Evolutionary conservation across 495 filamentous ascomycete genomes (phyloP), one percentile per base, ranked within the genome.

Genomic region (Penicillium canescens): DNA sequence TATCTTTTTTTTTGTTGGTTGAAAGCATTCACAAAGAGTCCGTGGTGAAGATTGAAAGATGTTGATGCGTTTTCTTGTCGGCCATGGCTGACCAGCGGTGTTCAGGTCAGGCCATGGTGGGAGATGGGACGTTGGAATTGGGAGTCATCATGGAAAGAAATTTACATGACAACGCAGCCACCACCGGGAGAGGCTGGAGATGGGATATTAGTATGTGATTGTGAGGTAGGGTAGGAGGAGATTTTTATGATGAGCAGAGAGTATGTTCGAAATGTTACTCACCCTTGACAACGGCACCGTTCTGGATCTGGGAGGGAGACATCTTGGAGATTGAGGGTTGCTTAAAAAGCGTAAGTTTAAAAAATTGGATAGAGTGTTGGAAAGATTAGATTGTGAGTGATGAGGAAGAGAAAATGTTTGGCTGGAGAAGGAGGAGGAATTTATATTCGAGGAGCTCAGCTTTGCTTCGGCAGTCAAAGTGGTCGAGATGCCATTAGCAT

Each of bases 111-210:
- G 55, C 16, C 46, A 42, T 44, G 35, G 42, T 52, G 35, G 35
- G 46, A 14, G 23, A 34, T 47, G 45, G 45, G 50, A 46, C 41
- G 39, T 20, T 48, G 31, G 50, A 50, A 42, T 46, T 39, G 45
- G 36, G 36, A 4, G 50, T 36, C 43, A n/a, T 42, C 42, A 57
- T 63, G 46, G 55, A 57, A 56, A 40, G 38, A 3, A 39, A 42
- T 52, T 61, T 66, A 66, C 72, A 73, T 73, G 55, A 75, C 58
- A 49, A 71, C 61, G 63, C 72, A 75, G 56, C 72, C 70, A 60
- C 63, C 67, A 46, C 67, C 66, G 52, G 72, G 68, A 57, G 67
- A 64, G 44, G 64, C 70, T 61, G 28, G 52, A 37, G 24, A 56
- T 12, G 21, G n/a, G 39, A 50, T 47, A 38, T 66, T 46, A 57